Base-by-base conservation (phyloP, 352 stramenopile genomes). In the Globisporangium paroecandrum region DNA sequence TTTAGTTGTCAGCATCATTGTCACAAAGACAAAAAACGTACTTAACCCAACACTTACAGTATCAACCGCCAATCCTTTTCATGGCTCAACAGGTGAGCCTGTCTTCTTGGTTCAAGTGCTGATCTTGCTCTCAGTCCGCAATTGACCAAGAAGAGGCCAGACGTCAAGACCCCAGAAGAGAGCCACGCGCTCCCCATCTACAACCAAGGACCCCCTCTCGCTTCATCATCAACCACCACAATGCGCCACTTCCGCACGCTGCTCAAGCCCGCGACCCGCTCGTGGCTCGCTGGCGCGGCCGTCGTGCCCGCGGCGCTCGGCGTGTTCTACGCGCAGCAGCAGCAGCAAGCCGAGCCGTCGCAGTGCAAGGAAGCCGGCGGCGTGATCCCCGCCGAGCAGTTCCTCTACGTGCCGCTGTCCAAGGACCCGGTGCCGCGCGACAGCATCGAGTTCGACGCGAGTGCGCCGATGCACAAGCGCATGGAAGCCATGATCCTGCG, bases 401-500 rank as follows among this genome's bases (percentile, higher is more conserved):
- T 93, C 73, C 75, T 95, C 36, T 89, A 90, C 62, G 57, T 71
- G 27, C 75, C 81, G 60, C 66, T 95, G 64, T 91, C 87, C 22
- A 47, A 82, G 55, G 87, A 95, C 69, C 79, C 82, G 53, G 77
- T 69, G 10, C 74, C 83, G 38, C 82, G 84, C 68, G 71, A 76
- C 69, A 89, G 77, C 68, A 76, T 95, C 68, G 87, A 95, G 76
- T 91, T 93, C 34, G 82, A 95, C 76, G 81, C 74, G 25, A 78
- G 58, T 15, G 83, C 83, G 36, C 82, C 87, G 1, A 80, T 93
- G 72, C 76, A 70, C 58, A 85, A 92, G 72, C 85, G 87, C 64
- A 92, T 95, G 83, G 84, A 93, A 62, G 81, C 82, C 60, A 76
- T 96, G 74, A 92, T 94, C 65, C 67, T 90, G 61, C 83, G 81